Base-by-base conservation (phyloP, 768 basidiomycete species). In the Rhodocollybia butyracea region DNA sequence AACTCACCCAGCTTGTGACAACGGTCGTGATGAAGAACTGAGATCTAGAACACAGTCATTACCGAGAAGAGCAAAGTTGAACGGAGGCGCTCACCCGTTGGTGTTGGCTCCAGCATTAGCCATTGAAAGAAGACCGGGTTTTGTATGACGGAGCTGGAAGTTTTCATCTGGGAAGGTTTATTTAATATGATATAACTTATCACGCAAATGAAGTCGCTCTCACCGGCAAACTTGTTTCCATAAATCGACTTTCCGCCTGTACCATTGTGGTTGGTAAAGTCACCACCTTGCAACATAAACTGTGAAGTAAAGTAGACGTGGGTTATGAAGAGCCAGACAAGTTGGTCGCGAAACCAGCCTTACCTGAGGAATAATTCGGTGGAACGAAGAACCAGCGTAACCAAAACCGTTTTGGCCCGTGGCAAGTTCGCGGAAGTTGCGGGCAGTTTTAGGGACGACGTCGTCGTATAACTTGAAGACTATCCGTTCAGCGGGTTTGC, bases 201-300 rank as follows among this genome's bases (percentile, higher is more conserved):
- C 54, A 54, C 65, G 65, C 55, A 67, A 15, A 27, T 21, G 8
- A 24, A 15, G 24, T 46, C 50, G 43, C 38, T 67, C 76, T 38
- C 36, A 87, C 86, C 88, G 5, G 63, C 64, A 59, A 89, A 89
- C 63, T 82, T 85, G 45, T 74, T 73, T 59, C 88, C 88, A 57
- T 88, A 89, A 67, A 89, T 89, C 24, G 85, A 88, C 71, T 85
- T 89, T 46, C 90, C 91, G 57, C 90, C 91, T 10, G 88, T 89
- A 15, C 90, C 90, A 57, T 88, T 73, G 27, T 70, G 66, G 17
- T 56, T 62, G 59, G 86, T 88, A 69, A 96, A 96, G 68, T 94
- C 92, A 54, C 94, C 94, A 24, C 91, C 93, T 70, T 95, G 93
- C 55, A 92, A 77, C 90, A 93, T 93, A 73, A 93, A 94, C 39